These are phyloP conservation scores for Choiromyces venosus DNA, from an alignment of 495 filamentous ascomycete species.

Conservation along the genomic window DNA sequence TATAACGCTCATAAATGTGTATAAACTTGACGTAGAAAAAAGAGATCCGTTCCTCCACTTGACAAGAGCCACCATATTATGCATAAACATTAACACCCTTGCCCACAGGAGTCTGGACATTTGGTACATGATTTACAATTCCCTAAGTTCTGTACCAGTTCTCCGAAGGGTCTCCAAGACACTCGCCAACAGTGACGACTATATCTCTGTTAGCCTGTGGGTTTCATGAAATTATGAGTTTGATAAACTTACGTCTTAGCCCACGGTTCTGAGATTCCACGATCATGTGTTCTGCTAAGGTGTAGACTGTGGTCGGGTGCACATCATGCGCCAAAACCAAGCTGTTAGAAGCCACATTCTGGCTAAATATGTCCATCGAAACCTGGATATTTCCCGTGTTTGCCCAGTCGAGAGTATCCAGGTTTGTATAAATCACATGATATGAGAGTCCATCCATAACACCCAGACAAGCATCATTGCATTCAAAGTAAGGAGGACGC, in stretches of 20 bases:
- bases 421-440: constrained; percentile 46
- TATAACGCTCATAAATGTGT: background rate
- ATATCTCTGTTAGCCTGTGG: constrained; percentile 53
- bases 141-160: constrained; percentile 61
- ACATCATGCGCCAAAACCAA: constrained; percentile 50
- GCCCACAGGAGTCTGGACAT: background rate
- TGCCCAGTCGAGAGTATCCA: constrained; percentile 50
- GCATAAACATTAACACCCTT: constrained; percentile 14
- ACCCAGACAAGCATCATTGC: constrained; percentile 38
- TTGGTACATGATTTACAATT: background rate
- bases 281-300: constrained; percentile 45
- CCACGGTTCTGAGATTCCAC: constrained; percentile 38
- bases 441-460: constrained; percentile 45
- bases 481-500: constrained; percentile 47
- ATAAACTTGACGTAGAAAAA: background rate
- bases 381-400: constrained; percentile 37
- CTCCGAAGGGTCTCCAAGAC: constrained; percentile 61
- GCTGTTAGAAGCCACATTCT: constrained; percentile 30
- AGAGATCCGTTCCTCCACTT: background rate
- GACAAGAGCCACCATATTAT: constrained; percentile 12
- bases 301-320: constrained; percentile 46
- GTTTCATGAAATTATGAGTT: background rate
- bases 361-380: constrained; percentile 22
- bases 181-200: constrained; percentile 69
- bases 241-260: constrained; percentile 30